Evolutionary conservation across 441 rosid genomes (phyloP).

Genomic region (Euphorbia corollata): DNA sequence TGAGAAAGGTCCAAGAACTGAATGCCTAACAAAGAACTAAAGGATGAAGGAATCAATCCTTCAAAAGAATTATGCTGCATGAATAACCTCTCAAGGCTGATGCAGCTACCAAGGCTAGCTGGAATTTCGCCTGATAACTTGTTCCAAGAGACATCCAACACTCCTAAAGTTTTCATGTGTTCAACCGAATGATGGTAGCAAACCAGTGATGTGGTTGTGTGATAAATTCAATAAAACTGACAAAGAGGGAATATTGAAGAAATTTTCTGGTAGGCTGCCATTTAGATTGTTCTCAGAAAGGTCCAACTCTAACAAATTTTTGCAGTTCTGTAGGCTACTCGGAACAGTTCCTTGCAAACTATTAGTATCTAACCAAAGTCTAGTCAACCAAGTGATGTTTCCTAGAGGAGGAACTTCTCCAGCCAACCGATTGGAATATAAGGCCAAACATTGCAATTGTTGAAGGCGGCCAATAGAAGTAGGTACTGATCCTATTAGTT

Average conservation of each 20-base stretch:
- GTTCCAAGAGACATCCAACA: slow-evolving; percentile 6
- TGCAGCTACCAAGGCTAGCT: too few relatives aligned
- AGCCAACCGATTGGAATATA: too few relatives aligned
- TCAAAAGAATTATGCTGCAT: too few relatives aligned
- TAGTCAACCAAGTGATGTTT: background rate
- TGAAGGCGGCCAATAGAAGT: too few relatives aligned
- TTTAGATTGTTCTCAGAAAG: background rate
- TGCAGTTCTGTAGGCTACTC: background rate
- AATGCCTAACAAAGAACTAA: too few relatives aligned
- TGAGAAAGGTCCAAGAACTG: too few relatives aligned
- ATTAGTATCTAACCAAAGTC: background rate
- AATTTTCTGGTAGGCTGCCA: background rate
- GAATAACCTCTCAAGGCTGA: too few relatives aligned
- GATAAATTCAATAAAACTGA: background rate
- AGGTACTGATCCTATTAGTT: too few relatives aligned
- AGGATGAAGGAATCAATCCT: too few relatives aligned
- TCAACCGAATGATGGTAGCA: background rate
- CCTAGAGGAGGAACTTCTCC: background rate
- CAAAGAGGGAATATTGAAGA: background rate
- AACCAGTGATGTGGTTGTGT: background rate
- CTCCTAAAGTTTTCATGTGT: background rate
- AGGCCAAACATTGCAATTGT: too few relatives aligned
- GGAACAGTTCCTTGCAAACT: background rate
- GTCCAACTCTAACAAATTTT: background rate
- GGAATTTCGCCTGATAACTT: background rate